Conservation (phyloP, 495 filamentous ascomycete genomes). For the Hypoxylon crocopeplum region DNA sequence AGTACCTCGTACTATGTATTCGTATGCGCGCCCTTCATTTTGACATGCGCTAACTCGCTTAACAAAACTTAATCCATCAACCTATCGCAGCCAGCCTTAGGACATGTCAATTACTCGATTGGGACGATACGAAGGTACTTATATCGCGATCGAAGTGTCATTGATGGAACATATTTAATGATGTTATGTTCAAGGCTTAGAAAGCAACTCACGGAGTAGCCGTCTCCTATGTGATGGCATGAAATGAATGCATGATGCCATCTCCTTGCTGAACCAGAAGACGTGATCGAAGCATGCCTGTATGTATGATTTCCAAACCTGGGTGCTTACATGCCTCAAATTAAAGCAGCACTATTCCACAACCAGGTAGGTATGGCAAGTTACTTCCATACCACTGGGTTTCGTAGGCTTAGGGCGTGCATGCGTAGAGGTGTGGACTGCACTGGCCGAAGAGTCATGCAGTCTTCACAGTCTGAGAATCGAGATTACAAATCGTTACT, state of each 20-base stretch:
- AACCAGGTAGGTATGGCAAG: neutral
- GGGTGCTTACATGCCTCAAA: neutral
- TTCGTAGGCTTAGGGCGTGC: too few relatives aligned
- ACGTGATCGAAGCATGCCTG: constrained; percentile 11
- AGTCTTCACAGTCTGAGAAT: too few relatives aligned
- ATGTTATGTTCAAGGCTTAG: too few relatives aligned
- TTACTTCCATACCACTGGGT: too few relatives aligned
- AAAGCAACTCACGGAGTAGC: too few relatives aligned
- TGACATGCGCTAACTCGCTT: constrained; percentile 24
- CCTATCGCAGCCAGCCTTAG: constrained; percentile 24
- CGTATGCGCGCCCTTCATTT: constrained; percentile 24
- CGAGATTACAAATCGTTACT: too few relatives aligned
- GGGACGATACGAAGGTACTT: constrained; percentile 1
- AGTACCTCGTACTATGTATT: too few relatives aligned
- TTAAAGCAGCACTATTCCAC: constrained; percentile 23
- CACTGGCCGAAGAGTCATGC: constrained; percentile 1
- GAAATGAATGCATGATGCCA: neutral
- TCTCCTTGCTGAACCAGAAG: constrained; percentile 1
- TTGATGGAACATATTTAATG: too few relatives aligned
- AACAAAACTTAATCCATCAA: neutral
- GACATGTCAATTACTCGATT: constrained; percentile 21
- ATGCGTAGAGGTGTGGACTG: neutral
- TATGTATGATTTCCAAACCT: neutral
- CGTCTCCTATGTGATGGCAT: neutral
- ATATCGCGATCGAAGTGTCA: constrained; percentile 32